These are phyloP conservation scores for Hyaloscypha variabilis DNA, from an alignment of 495 filamentous ascomycete genomes.

Conservation along the genomic window DNA sequence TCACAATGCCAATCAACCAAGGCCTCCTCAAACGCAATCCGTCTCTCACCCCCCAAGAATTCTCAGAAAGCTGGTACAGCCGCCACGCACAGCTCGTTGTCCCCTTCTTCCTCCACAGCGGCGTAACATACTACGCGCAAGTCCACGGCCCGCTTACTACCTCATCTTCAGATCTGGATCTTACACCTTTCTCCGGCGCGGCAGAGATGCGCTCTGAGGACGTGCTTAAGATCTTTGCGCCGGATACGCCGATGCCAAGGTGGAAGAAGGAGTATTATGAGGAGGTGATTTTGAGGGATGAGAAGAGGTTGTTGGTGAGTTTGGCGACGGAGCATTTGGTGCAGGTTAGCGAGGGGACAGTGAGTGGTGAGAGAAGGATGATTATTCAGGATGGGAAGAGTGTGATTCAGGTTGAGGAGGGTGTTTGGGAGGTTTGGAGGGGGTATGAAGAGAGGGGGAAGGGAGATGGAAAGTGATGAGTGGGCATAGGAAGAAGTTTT, in stretches of 20 bases:
- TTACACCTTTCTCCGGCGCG: slow-evolving; percentile 7
- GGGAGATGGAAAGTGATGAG: neutral
- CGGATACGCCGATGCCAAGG: neutral
- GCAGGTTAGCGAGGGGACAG: slow-evolving; percentile 7
- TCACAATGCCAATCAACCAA: slow-evolving; percentile 19
- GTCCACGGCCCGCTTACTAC: slow-evolving; percentile 15
- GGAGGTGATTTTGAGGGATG: slow-evolving; percentile 26
- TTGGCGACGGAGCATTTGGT: slow-evolving; percentile 23
- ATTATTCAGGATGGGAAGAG: slow-evolving; percentile 27
- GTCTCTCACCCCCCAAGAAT: slow-evolving; percentile 18
- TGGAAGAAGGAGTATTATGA: slow-evolving; percentile 25
- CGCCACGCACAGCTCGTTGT: slow-evolving; percentile 19
- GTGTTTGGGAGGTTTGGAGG: slow-evolving; percentile 22
- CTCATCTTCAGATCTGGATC: slow-evolving; percentile 3
- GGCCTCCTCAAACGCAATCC: slow-evolving; percentile 27
- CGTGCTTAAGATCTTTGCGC: slow-evolving; percentile 1
- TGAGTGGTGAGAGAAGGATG: slow-evolving; percentile 23
- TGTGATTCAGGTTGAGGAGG: slow-evolving; percentile 18
- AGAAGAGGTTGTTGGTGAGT: slow-evolving; percentile 20
- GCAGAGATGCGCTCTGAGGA: slow-evolving; percentile 8
- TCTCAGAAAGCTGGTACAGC: slow-evolving; percentile 23
- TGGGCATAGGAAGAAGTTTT: no score
- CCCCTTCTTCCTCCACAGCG: slow-evolving; percentile 19
- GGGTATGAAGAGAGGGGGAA: slow-evolving; percentile 22
- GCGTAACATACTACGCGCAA: slow-evolving; percentile 21